A percentile compares a stretch with the other conserved stretches of the same genome.
Evolutionary conservation across 169 alveolate species (phyloP).

Genomic region (Eimeria sp.): DNA sequence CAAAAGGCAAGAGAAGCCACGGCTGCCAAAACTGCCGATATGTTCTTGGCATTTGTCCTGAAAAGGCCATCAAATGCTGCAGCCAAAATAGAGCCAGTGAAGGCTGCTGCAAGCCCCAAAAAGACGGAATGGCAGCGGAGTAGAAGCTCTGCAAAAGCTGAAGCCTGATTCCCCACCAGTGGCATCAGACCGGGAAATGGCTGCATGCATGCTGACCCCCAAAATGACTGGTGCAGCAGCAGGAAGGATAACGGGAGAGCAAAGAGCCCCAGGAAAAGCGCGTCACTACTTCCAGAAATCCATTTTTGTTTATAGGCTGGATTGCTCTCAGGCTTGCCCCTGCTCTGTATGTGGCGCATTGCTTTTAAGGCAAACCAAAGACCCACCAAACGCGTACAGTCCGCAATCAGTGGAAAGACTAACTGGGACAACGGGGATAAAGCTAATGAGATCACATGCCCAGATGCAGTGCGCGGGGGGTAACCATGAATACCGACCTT

Average conservation of each 20-base stretch:
- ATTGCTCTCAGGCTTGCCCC: neutral
- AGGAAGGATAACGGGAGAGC: conserved; percentile 23
- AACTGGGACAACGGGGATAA: conserved; percentile 6
- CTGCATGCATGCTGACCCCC: conserved; percentile 34
- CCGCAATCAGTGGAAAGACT: conserved; percentile 34
- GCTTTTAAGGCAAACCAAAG: conserved; percentile 44
- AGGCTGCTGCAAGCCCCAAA: conserved; percentile 35
- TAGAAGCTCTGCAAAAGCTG: conserved; percentile 2
- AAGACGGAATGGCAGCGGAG: conserved; percentile 23
- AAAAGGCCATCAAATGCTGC: conserved; percentile 37
- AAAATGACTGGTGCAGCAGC: conserved; percentile 30
- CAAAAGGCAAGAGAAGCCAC: conserved; percentile 44
- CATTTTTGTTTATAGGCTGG: neutral
- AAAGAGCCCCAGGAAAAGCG: neutral
- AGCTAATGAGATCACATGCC: neutral
- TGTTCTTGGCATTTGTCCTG: neutral
- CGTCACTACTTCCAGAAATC: conserved; percentile 20
- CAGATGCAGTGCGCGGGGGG: conserved; percentile 35
- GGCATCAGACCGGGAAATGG: conserved; percentile 25
- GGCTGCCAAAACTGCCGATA: neutral
- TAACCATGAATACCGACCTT: conserved; percentile 27
- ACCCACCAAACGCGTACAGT: conserved; percentile 48
- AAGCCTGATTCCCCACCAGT: conserved; percentile 45
- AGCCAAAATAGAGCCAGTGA: conserved; percentile 25
- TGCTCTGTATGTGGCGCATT: neutral